Percentiles rank a stretch among this genome's conserved stretches.
These are phyloP conservation scores for Solanum stenotomum DNA, from an alignment of 257 asterid genomes.

Conservation along the genomic window DNA sequence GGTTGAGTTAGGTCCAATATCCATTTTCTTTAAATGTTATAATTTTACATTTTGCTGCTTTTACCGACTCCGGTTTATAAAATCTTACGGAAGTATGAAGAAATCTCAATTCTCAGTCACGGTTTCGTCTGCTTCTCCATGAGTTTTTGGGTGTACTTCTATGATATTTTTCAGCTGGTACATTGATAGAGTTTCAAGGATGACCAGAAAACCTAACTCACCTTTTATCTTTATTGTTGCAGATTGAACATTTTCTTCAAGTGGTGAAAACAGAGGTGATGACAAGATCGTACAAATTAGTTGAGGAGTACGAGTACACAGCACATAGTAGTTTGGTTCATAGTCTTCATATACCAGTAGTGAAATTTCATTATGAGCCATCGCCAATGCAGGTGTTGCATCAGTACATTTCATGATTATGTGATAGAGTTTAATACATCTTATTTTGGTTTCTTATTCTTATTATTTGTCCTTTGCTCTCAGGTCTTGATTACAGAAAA, in stretches of 20 bases:
- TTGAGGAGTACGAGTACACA: conserved; percentile 88
- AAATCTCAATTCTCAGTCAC: not conserved
- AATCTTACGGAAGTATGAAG: not conserved
- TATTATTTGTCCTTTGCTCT: not conserved
- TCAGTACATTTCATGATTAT: not conserved
- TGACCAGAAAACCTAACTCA: not conserved
- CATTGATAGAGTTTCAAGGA: not conserved
- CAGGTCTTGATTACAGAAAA: conserved; percentile 73
- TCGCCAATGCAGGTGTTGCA: conserved; percentile 88
- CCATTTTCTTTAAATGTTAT: not conserved
- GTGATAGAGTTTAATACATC: not conserved
- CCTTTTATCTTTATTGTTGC: conserved; percentile 24
- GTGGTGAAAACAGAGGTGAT: conserved; percentile 89
- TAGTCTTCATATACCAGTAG: conserved; percentile 70
- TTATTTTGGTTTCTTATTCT: not conserved
- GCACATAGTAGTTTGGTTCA: conserved; percentile 91
- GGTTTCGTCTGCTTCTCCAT: not conserved
- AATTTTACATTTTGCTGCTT: not conserved
- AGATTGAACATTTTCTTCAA: conserved; percentile 96
- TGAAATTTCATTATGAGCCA: conserved; percentile 76
- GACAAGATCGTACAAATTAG: conserved; percentile 69
- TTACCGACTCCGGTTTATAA: not conserved
- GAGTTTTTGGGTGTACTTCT: not conserved
- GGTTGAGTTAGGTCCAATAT: not conserved
- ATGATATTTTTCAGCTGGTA: not conserved